Base-by-base conservation (phyloP, 1,284 basidiomycete genomes). In the Moesziomyces sp. region DNA sequence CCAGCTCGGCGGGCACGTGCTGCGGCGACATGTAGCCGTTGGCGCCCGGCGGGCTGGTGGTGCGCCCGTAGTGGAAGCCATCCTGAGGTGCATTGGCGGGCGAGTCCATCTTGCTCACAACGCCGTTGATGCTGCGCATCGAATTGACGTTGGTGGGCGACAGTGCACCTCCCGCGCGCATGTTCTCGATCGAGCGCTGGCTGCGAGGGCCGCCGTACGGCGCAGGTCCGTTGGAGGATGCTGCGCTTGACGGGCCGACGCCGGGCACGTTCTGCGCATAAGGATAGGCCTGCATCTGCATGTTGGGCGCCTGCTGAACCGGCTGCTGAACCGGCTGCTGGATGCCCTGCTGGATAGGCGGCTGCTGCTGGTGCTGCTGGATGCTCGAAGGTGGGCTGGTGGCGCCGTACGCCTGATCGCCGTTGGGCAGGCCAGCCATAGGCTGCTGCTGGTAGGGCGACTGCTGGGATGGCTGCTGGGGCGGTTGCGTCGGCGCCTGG, bases 1-100 rank as follows among this genome's bases (percentile, higher is more conserved):
- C 93, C 35, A 94, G 83, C 81, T 96, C 94, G 30, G 88, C 63
- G 14, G 55, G 44, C 5, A 59, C 59, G 21, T 46, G 50, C 44
- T 61, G 67, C 23, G 69, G 69, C 49, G 63, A 62, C 52, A 63
- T 72, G 60, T 67, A 67, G 14, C 72, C 72, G 30, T 74, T 74
- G 46, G 52, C 47, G 2, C 42, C 64, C 5, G 67, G 58, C 16
- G 72, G 54, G 24, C 70, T 66, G 34, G 60, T 55, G 48, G 55
- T 54, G 13, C 70, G 64, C 23, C 71, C 76, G 23, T 82, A 79
- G 64, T 79, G 77, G 76, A 81, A 80, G 40, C 59, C 79, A 55
- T 79, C 78, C 18, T 74, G 63, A 1, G 76, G 76, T 14, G 74
- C 44, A 3, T 47, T 62, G 43, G 59, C 64, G 9, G 74, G 72